Percentiles rank a stretch among this genome's conserved stretches.
phyloP scores from a whole-genome alignment of 768 basidiomycete species.

The Neoboletus brunneissimus region DNA sequence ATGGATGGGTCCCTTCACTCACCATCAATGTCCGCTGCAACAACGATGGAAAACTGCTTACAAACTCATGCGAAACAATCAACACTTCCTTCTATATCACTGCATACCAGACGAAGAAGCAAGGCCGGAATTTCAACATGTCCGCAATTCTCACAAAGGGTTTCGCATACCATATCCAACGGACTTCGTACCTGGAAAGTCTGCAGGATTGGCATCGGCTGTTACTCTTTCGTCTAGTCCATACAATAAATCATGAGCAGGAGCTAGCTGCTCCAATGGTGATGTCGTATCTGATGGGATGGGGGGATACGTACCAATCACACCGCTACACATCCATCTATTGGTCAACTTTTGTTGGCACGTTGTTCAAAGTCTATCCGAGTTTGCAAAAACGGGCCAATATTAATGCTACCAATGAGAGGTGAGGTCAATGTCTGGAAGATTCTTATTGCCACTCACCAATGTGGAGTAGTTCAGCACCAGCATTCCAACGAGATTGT shows the following conservation, averaged over 20 bases:
- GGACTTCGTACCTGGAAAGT: background rate
- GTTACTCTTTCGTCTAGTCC: constrained; percentile 31
- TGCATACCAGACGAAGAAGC: constrained; percentile 37
- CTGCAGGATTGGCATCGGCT: constrained; percentile 25
- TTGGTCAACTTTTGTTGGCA: too few species aligned
- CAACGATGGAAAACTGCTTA: background rate
- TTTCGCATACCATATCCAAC: constrained; percentile 30
- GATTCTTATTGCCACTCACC: too few species aligned
- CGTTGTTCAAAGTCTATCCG: too few species aligned
- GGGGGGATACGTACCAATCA: constrained; percentile 37
- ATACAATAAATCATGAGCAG: constrained; percentile 37
- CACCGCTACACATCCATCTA: constrained; percentile 32
- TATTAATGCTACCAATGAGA: too few species aligned
- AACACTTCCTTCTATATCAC: constrained; percentile 31
- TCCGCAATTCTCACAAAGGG: constrained; percentile 36
- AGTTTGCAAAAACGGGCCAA: too few species aligned
- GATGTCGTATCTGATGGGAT: constrained; percentile 43
- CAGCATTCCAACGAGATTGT: too few species aligned
- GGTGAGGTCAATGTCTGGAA: too few species aligned
- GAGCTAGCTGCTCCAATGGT: constrained; percentile 40
- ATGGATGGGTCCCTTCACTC: background rate
- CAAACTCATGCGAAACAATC: background rate
- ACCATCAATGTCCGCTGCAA: background rate
- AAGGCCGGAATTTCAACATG: background rate
- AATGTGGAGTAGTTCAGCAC: too few species aligned